Percentiles rank a stretch among this genome's conserved stretches.
phyloP scores from a whole-genome alignment of 106 monocot genomes.

The Dendrobium nobile region DNA sequence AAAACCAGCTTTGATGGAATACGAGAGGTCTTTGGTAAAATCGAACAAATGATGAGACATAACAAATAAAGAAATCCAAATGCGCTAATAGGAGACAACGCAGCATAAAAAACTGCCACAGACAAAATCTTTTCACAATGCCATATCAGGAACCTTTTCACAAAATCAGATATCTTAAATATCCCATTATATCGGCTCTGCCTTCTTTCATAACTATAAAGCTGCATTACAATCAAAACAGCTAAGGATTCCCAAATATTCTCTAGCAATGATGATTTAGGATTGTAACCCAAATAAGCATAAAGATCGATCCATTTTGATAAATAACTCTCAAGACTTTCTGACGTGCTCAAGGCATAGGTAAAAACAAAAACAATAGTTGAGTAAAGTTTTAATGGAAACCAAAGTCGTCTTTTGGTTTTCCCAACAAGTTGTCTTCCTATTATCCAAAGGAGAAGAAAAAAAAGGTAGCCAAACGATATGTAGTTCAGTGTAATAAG shows the following conservation, averaged over 20 bases:
- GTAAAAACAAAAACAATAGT: constrained; percentile 61
- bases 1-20: constrained; percentile 81
- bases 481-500: constrained; percentile 86
- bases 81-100: constrained; percentile 72
- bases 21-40: constrained; percentile 75
- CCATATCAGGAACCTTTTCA: constrained; percentile 80
- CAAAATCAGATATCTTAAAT: constrained; percentile 40
- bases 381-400: constrained; percentile 85
- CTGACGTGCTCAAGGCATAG: constrained; percentile 72
- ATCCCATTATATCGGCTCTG: constrained; percentile 30
- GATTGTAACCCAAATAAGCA: constrained; percentile 77
- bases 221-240: constrained; percentile 91
- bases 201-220: constrained; percentile 87
- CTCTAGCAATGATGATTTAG: constrained; percentile 57
- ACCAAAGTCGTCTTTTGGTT: constrained; percentile 77
- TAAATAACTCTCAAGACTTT: constrained; percentile 41
- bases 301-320: constrained; percentile 64
- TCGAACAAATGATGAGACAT: constrained; percentile 71
- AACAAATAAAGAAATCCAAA: constrained; percentile 79
- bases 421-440: constrained; percentile 89
- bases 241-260: constrained; percentile 88
- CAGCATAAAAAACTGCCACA: constrained; percentile 72
- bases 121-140: constrained; percentile 91
- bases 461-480: constrained; percentile 91
- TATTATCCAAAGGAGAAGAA: constrained; percentile 91